phyloP scores from a whole-genome alignment of 306 rosid genomes.

The Gynostemma pentaphyllum region DNA sequence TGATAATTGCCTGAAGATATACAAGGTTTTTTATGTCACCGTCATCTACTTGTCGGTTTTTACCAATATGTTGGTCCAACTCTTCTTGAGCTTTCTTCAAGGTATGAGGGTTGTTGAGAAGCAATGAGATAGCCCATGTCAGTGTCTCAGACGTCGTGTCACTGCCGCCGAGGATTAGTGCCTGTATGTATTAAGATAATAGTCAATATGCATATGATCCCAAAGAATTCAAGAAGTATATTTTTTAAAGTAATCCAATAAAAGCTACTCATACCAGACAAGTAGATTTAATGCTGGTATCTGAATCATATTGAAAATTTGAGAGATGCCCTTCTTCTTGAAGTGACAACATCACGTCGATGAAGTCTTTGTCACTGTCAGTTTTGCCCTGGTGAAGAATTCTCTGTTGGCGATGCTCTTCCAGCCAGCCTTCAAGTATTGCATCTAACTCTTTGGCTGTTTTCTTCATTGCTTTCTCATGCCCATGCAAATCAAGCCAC shows the following conservation, averaged over 20 bases:
- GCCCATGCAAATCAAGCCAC: slow-evolving; percentile 46
- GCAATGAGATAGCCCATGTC: slow-evolving; percentile 47
- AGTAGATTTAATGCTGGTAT: slow-evolving; percentile 42
- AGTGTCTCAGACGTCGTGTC: slow-evolving; percentile 34
- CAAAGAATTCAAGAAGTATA: too few species aligned
- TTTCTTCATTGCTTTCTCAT: slow-evolving; percentile 49
- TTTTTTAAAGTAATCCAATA: too few species aligned
- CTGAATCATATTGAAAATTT: slow-evolving; percentile 25
- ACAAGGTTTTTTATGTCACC: slow-evolving; percentile 24
- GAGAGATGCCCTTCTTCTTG: slow-evolving; percentile 23
- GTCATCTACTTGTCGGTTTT: slow-evolving; percentile 30
- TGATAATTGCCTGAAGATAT: slow-evolving; percentile 38
- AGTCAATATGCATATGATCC: too few species aligned
- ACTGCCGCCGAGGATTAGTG: slow-evolving; percentile 40
- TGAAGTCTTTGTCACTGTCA: slow-evolving; percentile 27
- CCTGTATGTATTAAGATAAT: slow-evolving; percentile 11
- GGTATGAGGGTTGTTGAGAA: slow-evolving; percentile 25
- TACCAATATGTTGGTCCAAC: slow-evolving; percentile 35
- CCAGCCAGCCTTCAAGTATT: slow-evolving; percentile 38
- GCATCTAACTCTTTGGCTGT: slow-evolving; percentile 42
- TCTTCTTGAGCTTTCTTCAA: slow-evolving; percentile 40
- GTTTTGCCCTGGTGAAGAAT: slow-evolving; percentile 21
- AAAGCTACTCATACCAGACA: slow-evolving; percentile 56
- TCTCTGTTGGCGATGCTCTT: too few species aligned
- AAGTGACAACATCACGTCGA: slow-evolving; percentile 48